phyloP scores from a whole-genome alignment of 345 rosid genomes.

The Leavenworthia alabamica region DNA sequence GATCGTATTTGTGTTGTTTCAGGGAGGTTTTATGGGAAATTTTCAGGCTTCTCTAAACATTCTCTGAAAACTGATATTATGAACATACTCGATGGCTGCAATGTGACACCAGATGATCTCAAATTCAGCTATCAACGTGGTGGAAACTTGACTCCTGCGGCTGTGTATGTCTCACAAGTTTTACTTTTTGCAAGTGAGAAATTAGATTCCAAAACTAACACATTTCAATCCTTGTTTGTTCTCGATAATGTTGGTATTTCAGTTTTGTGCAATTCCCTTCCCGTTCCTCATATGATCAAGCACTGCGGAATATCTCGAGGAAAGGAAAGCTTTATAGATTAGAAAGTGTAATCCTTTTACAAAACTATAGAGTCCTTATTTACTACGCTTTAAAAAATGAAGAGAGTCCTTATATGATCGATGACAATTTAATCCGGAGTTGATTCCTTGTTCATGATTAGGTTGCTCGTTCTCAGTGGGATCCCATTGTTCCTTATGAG shows the following conservation, averaged over 20 bases:
- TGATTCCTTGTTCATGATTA: constrained; percentile 26
- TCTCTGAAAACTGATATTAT: constrained; percentile 61
- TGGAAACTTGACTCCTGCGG: constrained; percentile 35
- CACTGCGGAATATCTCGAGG: constrained; percentile 33
- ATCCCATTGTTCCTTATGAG: constrained; percentile 37
- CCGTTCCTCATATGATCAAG: constrained; percentile 34
- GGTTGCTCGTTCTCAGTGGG: constrained; percentile 50
- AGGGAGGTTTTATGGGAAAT: constrained; percentile 45
- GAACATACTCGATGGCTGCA: constrained; percentile 51
- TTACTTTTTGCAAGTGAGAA: not conserved
- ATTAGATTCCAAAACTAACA: not conserved
- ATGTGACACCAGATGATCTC: constrained; percentile 49
- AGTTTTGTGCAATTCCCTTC: constrained; percentile 62
- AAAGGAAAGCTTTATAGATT: constrained; percentile 49
- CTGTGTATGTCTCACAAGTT: constrained; percentile 33
- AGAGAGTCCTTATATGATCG: not conserved
- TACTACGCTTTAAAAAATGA: not conserved
- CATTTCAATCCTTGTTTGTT: not conserved
- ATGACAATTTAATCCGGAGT: not conserved
- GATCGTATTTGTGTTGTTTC: not conserved
- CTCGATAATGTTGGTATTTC: too few relatives aligned
- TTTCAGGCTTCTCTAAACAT: constrained; percentile 38
- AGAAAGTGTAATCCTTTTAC: constrained; percentile 46
- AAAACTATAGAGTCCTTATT: not conserved
- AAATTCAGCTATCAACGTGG: constrained; percentile 44